These are phyloP conservation scores for Backusella tuberculispora DNA, from an alignment of 192 early-diverging fungal genomes.

Conservation along the genomic window DNA sequence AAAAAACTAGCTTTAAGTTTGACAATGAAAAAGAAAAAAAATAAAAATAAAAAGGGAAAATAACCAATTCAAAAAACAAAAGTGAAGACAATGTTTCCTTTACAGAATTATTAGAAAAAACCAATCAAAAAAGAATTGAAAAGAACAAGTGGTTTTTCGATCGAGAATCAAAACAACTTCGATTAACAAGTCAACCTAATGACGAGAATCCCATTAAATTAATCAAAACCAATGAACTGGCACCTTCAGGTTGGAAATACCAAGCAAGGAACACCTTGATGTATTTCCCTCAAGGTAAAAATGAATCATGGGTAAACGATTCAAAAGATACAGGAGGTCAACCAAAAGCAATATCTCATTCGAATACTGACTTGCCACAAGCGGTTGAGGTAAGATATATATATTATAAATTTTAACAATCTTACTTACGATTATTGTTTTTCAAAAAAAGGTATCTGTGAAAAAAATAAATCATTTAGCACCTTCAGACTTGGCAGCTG, in stretches of 20 bases:
- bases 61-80: not conserved
- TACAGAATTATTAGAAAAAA: slow-evolving; percentile 59
- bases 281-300: slow-evolving; percentile 65
- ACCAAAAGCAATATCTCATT: slow-evolving; percentile 66
- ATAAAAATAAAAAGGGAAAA: slow-evolving; percentile 52
- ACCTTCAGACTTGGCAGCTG: slow-evolving; percentile 23
- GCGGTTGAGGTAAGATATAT: not conserved
- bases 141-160: slow-evolving; percentile 73
- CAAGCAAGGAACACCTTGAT: slow-evolving; percentile 76
- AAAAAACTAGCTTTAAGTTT: too few species aligned
- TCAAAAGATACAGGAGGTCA: slow-evolving; percentile 44
- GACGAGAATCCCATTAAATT: slow-evolving; percentile 32
- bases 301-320: too few species aligned
- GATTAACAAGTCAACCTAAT: slow-evolving; percentile 27
- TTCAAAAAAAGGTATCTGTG: not conserved
- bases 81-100: slow-evolving; percentile 87
- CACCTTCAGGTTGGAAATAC: slow-evolving; percentile 57
- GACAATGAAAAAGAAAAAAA: too few species aligned
- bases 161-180: too few species aligned
- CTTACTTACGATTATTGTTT: too few species aligned
- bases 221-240: slow-evolving; percentile 24
- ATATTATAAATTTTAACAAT: too few species aligned
- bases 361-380: slow-evolving; percentile 59
- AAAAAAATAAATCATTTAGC: not conserved
- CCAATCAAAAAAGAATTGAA: slow-evolving; percentile 58